These are phyloP conservation scores for Pulicaria dysenterica DNA, from an alignment of 129 eudicot genomes.

Conservation along the genomic window DNA sequence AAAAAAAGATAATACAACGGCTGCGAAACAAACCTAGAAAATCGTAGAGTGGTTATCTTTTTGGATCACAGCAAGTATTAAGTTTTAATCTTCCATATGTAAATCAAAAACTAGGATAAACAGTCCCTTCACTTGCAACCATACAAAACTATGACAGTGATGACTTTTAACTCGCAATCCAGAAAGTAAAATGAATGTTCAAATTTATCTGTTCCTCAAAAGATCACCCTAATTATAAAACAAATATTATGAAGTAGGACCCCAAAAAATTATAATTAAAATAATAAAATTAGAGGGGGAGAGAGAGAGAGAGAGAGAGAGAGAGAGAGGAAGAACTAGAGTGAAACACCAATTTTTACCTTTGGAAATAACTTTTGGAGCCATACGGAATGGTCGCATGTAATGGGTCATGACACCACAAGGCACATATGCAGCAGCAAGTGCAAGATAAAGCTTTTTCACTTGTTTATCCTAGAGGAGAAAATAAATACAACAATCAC, in stretches of 20 bases:
- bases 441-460: conserved; percentile 93
- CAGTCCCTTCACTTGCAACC: conserved; percentile 6
- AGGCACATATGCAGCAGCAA: conserved; percentile 81
- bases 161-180: conserved; percentile 1
- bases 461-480: conserved; percentile 76
- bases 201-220: neutral
- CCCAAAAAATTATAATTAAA: no score
- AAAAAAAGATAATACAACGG: neutral
- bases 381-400: conserved; percentile 79
- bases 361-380: conserved; percentile 78
- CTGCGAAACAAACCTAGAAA: neutral
- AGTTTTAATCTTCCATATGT: neutral
- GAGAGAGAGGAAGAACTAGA: neutral
- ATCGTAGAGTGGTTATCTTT: neutral
- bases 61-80: neutral
- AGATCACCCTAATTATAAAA: neutral
- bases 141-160: neutral
- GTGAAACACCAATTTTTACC: conserved; percentile 43
- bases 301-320: no score
- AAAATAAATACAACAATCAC: neutral
- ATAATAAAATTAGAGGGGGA: no score
- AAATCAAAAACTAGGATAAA: conserved; percentile 2
- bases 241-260: conserved; percentile 15
- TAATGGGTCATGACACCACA: conserved; percentile 82
- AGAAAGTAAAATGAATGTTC: conserved; percentile 15